Percentiles rank a stretch among this genome's conserved stretches.
Conservation (phyloP, 768 basidiomycete genomes). For the Amanita fuliginea region DNA sequence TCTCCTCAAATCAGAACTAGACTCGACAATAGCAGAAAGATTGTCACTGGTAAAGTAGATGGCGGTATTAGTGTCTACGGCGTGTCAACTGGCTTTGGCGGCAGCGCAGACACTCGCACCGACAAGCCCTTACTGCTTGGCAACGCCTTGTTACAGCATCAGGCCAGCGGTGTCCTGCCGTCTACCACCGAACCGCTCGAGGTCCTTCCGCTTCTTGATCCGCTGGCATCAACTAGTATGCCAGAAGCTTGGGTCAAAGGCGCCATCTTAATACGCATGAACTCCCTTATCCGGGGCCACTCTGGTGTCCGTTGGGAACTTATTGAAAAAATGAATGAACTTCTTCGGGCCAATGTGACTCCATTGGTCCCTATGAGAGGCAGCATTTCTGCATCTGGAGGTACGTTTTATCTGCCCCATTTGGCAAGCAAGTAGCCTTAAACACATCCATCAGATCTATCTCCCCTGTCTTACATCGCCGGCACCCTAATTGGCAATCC, state of each 20-base stretch:
- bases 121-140: conserved; percentile 64
- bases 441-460: conserved; percentile 37
- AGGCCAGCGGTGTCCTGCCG: conserved; percentile 66
- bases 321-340: conserved; percentile 64
- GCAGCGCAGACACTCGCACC: conserved; percentile 81
- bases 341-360: conserved; percentile 63
- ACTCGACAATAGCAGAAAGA: conserved; percentile 50
- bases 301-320: conserved; percentile 78
- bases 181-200: conserved; percentile 35
- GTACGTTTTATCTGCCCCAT: conserved; percentile 22
- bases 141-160: conserved; percentile 76
- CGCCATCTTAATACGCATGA: conserved; percentile 80
- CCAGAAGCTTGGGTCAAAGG: conserved; percentile 84
- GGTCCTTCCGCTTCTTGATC: conserved; percentile 61
- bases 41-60: conserved; percentile 57
- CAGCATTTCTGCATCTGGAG: conserved; percentile 76
- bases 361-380: conserved; percentile 77
- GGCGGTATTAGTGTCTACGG: conserved; percentile 70
- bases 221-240: conserved; percentile 59
- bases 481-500: conserved; percentile 74
- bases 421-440: conserved; percentile 9
- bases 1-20: conserved; percentile 36
- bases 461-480: conserved; percentile 76
- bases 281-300: conserved; percentile 82
- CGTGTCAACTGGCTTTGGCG: conserved; percentile 77